A percentile compares a stretch with the other conserved stretches of the same genome.
Conservation (phyloP, 2,329 filamentous ascomycete species). For the Phyllosticta citribraziliensis region DNA sequence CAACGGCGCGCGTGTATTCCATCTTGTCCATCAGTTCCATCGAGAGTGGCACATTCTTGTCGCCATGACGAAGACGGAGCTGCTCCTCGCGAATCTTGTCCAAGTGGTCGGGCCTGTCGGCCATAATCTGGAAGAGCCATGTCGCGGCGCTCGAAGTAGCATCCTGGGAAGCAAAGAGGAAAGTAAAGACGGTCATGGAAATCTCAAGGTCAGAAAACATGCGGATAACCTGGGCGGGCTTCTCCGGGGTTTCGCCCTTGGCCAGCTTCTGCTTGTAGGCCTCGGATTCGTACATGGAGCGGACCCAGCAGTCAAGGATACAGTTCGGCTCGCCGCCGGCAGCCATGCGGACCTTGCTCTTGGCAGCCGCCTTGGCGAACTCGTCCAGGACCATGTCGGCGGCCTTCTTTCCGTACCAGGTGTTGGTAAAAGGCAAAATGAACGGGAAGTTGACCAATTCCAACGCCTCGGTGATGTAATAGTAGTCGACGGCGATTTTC, state of each 20-base stretch:
- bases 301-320: slow-evolving; percentile 93
- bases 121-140: slow-evolving; percentile 91
- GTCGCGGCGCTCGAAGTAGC: slow-evolving; percentile 88
- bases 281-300: slow-evolving; percentile 77
- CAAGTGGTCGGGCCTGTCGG: slow-evolving; percentile 85
- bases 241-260: slow-evolving; percentile 61
- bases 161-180: slow-evolving; percentile 95
- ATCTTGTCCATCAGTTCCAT: slow-evolving; percentile 85
- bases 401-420: slow-evolving; percentile 95
- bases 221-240: slow-evolving; percentile 73
- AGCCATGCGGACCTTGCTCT: slow-evolving; percentile 86
- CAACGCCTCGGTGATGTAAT: slow-evolving; percentile 86
- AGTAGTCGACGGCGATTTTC: slow-evolving; percentile 94
- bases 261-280: slow-evolving; percentile 70
- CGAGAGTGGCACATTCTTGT: slow-evolving; percentile 58
- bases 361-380: slow-evolving; percentile 84
- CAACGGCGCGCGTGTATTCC: slow-evolving; percentile 82
- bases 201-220: slow-evolving; percentile 89
- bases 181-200: slow-evolving; percentile 86
- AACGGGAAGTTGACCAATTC: slow-evolving; percentile 98
- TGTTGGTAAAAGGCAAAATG: slow-evolving; percentile 89
- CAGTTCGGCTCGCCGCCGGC: slow-evolving; percentile 78
- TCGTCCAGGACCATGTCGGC: slow-evolving; percentile 84
- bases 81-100: slow-evolving; percentile 91
- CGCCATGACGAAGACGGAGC: slow-evolving; percentile 62